A percentile compares a stretch with the other conserved stretches of the same genome.
These are phyloP conservation scores for Trichoderma afroharzianum DNA, from an alignment of 2,329 filamentous ascomycete species.

Conservation along the genomic window DNA sequence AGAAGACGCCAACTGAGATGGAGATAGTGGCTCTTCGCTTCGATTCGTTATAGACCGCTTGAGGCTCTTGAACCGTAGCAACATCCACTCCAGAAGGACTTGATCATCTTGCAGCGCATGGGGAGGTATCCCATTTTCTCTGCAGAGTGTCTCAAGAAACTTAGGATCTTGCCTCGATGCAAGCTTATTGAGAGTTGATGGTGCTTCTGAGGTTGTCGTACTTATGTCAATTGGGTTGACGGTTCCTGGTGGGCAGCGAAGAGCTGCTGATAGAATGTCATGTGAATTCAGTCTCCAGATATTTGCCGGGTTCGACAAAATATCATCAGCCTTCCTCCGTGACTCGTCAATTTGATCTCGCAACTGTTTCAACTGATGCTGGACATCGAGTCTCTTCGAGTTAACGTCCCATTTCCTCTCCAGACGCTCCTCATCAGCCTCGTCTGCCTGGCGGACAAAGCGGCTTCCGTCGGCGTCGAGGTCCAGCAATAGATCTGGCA, in stretches of 20 bases:
- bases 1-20: slow-evolving; percentile 20
- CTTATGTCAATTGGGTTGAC: background rate
- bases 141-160: slow-evolving; percentile 23
- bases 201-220: background rate
- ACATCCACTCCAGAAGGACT: slow-evolving; percentile 36
- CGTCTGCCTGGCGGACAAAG: slow-evolving; percentile 40
- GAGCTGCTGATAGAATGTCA: slow-evolving; percentile 42
- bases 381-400: slow-evolving; percentile 24
- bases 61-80: slow-evolving; percentile 26
- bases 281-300: slow-evolving; percentile 40
- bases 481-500: slow-evolving; percentile 46
- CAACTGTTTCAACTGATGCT: slow-evolving; percentile 29
- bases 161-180: background rate
- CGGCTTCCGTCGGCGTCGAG: slow-evolving; percentile 47
- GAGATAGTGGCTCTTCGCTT: background rate
- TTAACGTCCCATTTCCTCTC: slow-evolving; percentile 29
- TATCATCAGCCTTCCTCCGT: slow-evolving; percentile 26
- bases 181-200: background rate
- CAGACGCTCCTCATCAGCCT: slow-evolving; percentile 34
- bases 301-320: slow-evolving; percentile 24
- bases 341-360: slow-evolving; percentile 27
- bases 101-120: slow-evolving; percentile 29
- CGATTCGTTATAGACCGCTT: slow-evolving; percentile 14
- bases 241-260: slow-evolving; percentile 27
- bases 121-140: slow-evolving; percentile 31